These are phyloP conservation scores for Liriodendron chinense DNA, from an alignment of 164 flowering plant species.

Conservation along the genomic window DNA sequence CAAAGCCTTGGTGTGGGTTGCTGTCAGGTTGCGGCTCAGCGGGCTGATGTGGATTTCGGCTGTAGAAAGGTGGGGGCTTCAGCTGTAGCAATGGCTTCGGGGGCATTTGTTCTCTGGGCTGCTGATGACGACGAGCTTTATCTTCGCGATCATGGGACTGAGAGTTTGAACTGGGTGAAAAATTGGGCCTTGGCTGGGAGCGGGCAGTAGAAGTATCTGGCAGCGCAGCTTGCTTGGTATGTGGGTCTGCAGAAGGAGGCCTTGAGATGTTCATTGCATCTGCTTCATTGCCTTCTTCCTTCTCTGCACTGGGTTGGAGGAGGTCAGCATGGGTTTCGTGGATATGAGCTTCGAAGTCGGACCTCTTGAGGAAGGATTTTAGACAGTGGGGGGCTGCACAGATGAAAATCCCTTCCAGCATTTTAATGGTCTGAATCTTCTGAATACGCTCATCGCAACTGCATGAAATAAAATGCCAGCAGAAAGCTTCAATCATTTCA, in stretches of 20 bases:
- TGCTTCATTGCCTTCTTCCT: slow-evolving; percentile 63
- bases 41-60: slow-evolving; percentile 44
- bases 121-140: slow-evolving; percentile 35
- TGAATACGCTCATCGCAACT: slow-evolving; percentile 95
- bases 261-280: slow-evolving; percentile 40
- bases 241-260: slow-evolving; percentile 18
- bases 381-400: slow-evolving; percentile 99
- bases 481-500: background rate
- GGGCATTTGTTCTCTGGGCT: slow-evolving; percentile 48
- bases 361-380: slow-evolving; percentile 77
- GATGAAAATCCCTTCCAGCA: slow-evolving; percentile 90
- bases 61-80: slow-evolving; percentile 24
- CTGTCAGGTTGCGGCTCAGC: slow-evolving; percentile 37
- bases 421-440: slow-evolving; percentile 92
- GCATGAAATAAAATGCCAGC: slow-evolving; percentile 9
- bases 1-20: slow-evolving; percentile 41
- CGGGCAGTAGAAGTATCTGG: slow-evolving; percentile 60
- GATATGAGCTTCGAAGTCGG: slow-evolving; percentile 81
- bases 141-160: slow-evolving; percentile 59
- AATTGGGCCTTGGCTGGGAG: slow-evolving; percentile 44
- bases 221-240: slow-evolving; percentile 38
- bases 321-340: slow-evolving; percentile 70
- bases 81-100: slow-evolving; percentile 30
- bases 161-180: slow-evolving; percentile 57
- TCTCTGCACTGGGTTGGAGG: slow-evolving; percentile 58